These are phyloP conservation scores for Heracleum sosnowskyi DNA, from an alignment of 129 eudicot species.

Conservation along the genomic window DNA sequence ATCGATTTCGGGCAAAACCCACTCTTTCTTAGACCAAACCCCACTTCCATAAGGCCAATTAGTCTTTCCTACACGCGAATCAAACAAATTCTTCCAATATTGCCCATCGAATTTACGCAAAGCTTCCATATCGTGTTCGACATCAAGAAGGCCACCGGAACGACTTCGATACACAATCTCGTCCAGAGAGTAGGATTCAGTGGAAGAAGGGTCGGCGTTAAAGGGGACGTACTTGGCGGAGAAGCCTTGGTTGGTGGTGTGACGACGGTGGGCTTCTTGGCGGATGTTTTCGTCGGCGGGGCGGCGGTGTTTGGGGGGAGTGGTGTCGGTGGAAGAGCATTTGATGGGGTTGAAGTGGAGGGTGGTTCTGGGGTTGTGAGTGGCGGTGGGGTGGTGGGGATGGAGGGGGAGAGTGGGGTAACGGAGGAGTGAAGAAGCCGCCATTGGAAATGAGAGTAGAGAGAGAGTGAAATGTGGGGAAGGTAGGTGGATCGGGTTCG, in stretches of 20 bases:
- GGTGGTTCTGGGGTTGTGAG: conserved; percentile 9
- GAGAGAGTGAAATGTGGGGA: background rate
- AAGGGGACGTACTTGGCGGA: conserved; percentile 55
- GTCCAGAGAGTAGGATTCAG: conserved; percentile 42
- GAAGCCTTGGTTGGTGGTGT: conserved; percentile 22
- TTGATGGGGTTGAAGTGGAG: conserved; percentile 11
- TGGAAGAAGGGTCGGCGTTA: conserved; percentile 27
- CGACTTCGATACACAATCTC: conserved; percentile 48
- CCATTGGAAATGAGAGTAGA: conserved; percentile 14
- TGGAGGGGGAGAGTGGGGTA: conserved; percentile 13
- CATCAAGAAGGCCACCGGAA: conserved; percentile 50
- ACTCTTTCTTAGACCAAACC: conserved; percentile 51
- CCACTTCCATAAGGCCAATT: conserved; percentile 51
- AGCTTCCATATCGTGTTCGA: conserved; percentile 39
- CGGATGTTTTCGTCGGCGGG: conserved; percentile 42
- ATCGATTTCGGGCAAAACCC: conserved; percentile 44
- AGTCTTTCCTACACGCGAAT: conserved; percentile 44
- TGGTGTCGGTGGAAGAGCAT: conserved; percentile 17
- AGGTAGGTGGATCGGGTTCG: background rate
- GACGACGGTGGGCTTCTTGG: conserved; percentile 38
- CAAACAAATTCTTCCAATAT: conserved; percentile 45
- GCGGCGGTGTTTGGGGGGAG: conserved; percentile 27
- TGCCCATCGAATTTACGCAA: conserved; percentile 25
- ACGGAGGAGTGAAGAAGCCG: conserved; percentile 29
- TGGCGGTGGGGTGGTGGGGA: conserved; percentile 7